Evolutionary conservation across 495 filamentous ascomycete species (phyloP).

Genomic region (Trypethelium eluteriae): DNA sequence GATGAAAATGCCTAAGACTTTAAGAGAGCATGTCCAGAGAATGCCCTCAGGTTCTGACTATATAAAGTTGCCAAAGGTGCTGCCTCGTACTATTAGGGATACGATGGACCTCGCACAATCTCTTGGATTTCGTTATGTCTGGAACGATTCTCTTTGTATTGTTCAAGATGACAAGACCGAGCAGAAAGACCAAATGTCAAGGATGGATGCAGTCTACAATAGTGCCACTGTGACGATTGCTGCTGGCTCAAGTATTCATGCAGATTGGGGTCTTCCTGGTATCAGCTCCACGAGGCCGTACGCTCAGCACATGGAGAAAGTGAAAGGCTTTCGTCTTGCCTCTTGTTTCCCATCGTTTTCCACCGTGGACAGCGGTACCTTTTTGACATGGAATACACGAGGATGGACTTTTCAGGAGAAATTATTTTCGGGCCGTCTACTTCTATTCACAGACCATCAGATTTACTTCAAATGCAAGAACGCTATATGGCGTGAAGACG

Average conservation of each 20-base stretch:
- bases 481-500: slow-evolving; percentile 3
- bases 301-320: background rate
- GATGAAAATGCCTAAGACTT: background rate
- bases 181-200: background rate
- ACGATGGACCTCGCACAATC: background rate
- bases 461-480: slow-evolving; percentile 7
- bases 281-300: background rate
- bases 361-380: background rate
- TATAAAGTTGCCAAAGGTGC: background rate
- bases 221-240: slow-evolving; percentile 1
- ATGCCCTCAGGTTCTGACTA: background rate
- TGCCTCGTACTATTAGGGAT: background rate
- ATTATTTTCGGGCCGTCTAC: background rate
- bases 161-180: background rate
- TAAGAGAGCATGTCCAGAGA: background rate
- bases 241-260: background rate
- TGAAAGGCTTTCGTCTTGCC: slow-evolving; percentile 1
- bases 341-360: background rate
- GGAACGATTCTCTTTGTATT: slow-evolving; percentile 8
- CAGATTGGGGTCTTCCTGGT: slow-evolving; percentile 2
- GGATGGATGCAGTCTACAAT: slow-evolving; percentile 2
- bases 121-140: background rate
- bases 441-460: slow-evolving; percentile 4
- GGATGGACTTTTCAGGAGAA: slow-evolving; percentile 11
- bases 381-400: background rate